Evolutionary conservation across 306 rosid genomes (phyloP).

Genomic region (Albizia julibrissin): DNA sequence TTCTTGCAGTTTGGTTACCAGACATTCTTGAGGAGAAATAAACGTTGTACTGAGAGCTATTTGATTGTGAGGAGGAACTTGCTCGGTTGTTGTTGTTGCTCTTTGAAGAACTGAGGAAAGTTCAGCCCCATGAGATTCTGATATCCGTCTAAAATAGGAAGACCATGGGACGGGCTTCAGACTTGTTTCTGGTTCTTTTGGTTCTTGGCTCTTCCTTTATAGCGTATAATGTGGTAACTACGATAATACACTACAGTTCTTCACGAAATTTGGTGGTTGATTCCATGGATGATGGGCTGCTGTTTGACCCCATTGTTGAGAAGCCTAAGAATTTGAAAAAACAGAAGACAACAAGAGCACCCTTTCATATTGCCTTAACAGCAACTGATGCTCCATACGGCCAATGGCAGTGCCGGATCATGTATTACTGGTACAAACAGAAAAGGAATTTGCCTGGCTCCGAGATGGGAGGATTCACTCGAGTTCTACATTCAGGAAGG

Average conservation of each 20-base stretch:
- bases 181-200: slow-evolving; percentile 64
- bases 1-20: slow-evolving; percentile 27
- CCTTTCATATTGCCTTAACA: slow-evolving; percentile 86
- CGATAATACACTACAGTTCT: slow-evolving; percentile 60
- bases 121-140: slow-evolving; percentile 40
- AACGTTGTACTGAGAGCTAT: slow-evolving; percentile 7
- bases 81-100: slow-evolving; percentile 1
- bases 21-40: slow-evolving; percentile 13
- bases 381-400: slow-evolving; percentile 89
- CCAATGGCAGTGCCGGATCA: slow-evolving; percentile 93
- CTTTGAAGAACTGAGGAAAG: slow-evolving; percentile 37
- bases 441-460: slow-evolving; percentile 71
- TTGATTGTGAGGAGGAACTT: slow-evolving; percentile 33
- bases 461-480: slow-evolving; percentile 95
- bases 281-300: slow-evolving; percentile 33
- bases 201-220: slow-evolving; percentile 78
- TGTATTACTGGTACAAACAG: slow-evolving; percentile 92
- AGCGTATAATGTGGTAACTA: slow-evolving; percentile 72
- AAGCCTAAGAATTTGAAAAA: slow-evolving; percentile 70
- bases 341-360: slow-evolving; percentile 49
- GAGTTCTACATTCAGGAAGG: slow-evolving; percentile 88
- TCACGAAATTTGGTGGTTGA: slow-evolving; percentile 39
- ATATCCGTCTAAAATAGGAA: slow-evolving; percentile 50
- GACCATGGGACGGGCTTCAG: slow-evolving; percentile 66
- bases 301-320: slow-evolving; percentile 70